A percentile compares a stretch with the other conserved stretches of the same genome.
Conservation (phyloP, 495 filamentous ascomycete genomes). For the Beverwykella pulmonaria region DNA sequence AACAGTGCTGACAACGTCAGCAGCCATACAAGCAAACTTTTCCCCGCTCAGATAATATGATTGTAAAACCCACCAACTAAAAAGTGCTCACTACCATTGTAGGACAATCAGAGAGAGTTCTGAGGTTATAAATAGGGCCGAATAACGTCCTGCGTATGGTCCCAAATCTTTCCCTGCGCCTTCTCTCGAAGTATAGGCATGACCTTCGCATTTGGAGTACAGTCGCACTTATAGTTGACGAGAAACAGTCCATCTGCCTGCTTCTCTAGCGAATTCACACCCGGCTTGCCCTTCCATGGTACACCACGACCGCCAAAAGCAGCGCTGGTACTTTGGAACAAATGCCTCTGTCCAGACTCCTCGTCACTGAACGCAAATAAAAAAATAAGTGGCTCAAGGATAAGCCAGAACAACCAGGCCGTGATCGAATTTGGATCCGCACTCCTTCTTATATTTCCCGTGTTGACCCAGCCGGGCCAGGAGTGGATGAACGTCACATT, state of each 20-base stretch:
- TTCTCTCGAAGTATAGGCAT: neutral
- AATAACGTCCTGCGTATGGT: neutral
- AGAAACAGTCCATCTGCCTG: neutral
- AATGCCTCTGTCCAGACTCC: neutral
- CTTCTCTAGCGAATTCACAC: neutral
- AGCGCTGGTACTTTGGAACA: neutral
- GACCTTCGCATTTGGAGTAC: neutral
- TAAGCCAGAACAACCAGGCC: neutral
- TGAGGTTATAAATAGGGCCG: neutral
- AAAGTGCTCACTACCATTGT: too few relatives aligned
- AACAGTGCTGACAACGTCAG: too few relatives aligned
- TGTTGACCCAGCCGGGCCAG: constrained; percentile 47
- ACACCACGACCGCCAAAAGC: constrained; percentile 1
- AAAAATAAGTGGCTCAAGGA: neutral
- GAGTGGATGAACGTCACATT: constrained; percentile 47
- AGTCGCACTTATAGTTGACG: neutral
- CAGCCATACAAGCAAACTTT: too few relatives aligned
- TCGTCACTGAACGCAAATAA: neutral
- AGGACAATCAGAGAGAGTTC: too few relatives aligned
- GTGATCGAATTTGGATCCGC: neutral
- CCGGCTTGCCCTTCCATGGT: neutral
- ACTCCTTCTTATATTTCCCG: constrained; percentile 28
- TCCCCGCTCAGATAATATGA: too few relatives aligned
- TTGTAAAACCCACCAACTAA: too few relatives aligned
- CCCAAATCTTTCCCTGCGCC: neutral